Evolutionary conservation across 805 yeast species (phyloP), one percentile per base, ranked within the genome.

Genomic region (Limtongozyma cylindracea): DNA sequence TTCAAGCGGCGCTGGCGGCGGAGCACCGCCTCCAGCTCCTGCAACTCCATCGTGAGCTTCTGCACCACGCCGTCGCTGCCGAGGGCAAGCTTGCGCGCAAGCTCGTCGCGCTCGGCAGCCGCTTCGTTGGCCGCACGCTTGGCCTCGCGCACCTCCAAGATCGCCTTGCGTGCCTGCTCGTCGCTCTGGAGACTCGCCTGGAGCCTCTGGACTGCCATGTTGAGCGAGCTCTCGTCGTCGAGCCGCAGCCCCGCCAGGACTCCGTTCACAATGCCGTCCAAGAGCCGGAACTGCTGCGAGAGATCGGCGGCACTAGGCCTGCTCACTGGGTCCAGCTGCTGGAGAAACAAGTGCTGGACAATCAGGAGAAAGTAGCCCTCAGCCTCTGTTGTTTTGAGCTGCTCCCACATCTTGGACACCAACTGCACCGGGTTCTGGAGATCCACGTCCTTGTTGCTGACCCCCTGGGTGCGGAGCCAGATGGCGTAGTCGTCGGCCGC

Each of bases 61-160:
- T 68, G 53, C 20, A 74, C 54, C 34, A 69, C 47, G 13, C 78
- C 80, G 27, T 73, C 72, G 3, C 91, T 68, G 2, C 93, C 94
- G 35, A 74, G 41, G 4, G 64, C 54, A 13, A 76, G 47, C 37
- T 70, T 77, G 23, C 63, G 49, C 16, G 64, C 59, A 49, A 77
- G 51, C 16, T 61, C 65, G 37, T 61, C 64, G 26, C 65, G 42
- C 20, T 38, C 39, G 4, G 42, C 36, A 10, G 39, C 29, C 11
- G 44, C 43, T 20, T 39, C 43, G 13, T 33, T 41, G 3, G 44
- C 43, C 16, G 35, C 24, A 25, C 31, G 31, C 30, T 33, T 32
- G 20, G 26, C 33, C 13, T 21, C 23, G 16, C 31, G 33, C 15
- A 28, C 31, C 21, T 35, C 41, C 12, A 36, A 41, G 19, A 44